These are phyloP conservation scores for Suhomyces sp. DNA, from an alignment of 805 yeast species.

Conservation along the genomic window DNA sequence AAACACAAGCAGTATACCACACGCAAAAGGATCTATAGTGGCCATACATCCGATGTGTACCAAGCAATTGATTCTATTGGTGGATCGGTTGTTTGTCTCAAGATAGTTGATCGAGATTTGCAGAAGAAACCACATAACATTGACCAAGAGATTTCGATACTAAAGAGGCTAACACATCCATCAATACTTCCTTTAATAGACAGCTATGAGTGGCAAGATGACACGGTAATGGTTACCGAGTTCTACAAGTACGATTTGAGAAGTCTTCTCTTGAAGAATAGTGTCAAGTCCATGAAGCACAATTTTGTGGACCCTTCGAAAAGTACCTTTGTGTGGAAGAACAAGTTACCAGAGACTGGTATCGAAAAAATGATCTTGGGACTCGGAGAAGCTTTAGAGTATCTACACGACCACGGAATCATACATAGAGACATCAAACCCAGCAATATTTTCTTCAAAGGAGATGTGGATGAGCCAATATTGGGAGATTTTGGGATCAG, in stretches of 20 bases:
- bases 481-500: constrained; percentile 68
- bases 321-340: constrained; percentile 2
- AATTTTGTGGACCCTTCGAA: constrained; percentile 18
- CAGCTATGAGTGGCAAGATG: constrained; percentile 28
- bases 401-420: constrained; percentile 32
- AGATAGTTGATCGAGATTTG: constrained; percentile 39
- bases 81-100: constrained; percentile 19
- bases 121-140: constrained; percentile 37
- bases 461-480: constrained; percentile 26
- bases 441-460: constrained; percentile 30
- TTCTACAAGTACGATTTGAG: constrained; percentile 28
- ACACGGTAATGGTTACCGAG: constrained; percentile 33
- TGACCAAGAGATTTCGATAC: constrained; percentile 28
- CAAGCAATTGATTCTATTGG: constrained; percentile 16
- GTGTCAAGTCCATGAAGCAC: constrained; percentile 22
- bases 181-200: constrained; percentile 20
- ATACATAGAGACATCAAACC: constrained; percentile 46
- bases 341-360: constrained; percentile 4
- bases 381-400: constrained; percentile 24
- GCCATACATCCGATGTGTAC: constrained; percentile 37
- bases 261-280: constrained; percentile 20
- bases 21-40: constrained; percentile 26
- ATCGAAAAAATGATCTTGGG: constrained; percentile 10
- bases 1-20: constrained; percentile 15
- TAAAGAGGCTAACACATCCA: constrained; percentile 19